Evolutionary conservation across 2,329 filamentous ascomycete genomes (phyloP).

Genomic region (Pleomassaria siparia): DNA sequence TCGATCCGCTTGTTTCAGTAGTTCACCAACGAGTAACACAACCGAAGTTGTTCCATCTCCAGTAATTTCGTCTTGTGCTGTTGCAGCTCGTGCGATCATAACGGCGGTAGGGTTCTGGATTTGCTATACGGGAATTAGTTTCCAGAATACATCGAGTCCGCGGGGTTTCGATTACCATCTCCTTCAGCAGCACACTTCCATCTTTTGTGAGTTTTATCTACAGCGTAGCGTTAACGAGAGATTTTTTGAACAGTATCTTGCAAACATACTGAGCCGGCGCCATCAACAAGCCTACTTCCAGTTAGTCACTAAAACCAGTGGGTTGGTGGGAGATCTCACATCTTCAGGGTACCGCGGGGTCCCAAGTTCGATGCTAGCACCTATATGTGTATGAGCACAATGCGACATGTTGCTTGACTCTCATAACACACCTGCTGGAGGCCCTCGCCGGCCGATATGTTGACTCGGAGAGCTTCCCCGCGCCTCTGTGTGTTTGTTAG

Average conservation of each 20-base stretch:
- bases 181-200: slow-evolving; percentile 78
- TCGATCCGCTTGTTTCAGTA: slow-evolving; percentile 95
- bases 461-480: slow-evolving; percentile 94
- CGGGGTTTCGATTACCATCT: slow-evolving; percentile 56
- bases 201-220: slow-evolving; percentile 99
- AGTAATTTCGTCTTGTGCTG: slow-evolving; percentile 96
- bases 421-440: slow-evolving; percentile 47
- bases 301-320: slow-evolving; percentile 28
- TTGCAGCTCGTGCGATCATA: slow-evolving; percentile 79
- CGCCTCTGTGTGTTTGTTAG: slow-evolving; percentile 69
- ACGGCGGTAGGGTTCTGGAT: slow-evolving; percentile 98
- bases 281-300: slow-evolving; percentile 59
- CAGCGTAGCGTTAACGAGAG: slow-evolving; percentile 18
- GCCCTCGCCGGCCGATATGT: slow-evolving; percentile 95
- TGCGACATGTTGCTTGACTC: neutral
- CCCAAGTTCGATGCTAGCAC: slow-evolving; percentile 96
- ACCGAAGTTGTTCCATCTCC: slow-evolving; percentile 98
- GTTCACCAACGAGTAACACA: slow-evolving; percentile 90
- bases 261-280: slow-evolving; percentile 57
- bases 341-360: slow-evolving; percentile 92
- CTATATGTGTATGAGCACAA: slow-evolving; percentile 54
- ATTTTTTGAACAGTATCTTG: slow-evolving; percentile 16
- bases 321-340: slow-evolving; percentile 61
- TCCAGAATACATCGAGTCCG: neutral
- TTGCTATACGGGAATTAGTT: slow-evolving; percentile 59